Evolutionary conservation across 2,329 filamentous ascomycete genomes (phyloP), one percentile per base, ranked within the genome.

Genomic region (Penicillium griseofulvum): DNA sequence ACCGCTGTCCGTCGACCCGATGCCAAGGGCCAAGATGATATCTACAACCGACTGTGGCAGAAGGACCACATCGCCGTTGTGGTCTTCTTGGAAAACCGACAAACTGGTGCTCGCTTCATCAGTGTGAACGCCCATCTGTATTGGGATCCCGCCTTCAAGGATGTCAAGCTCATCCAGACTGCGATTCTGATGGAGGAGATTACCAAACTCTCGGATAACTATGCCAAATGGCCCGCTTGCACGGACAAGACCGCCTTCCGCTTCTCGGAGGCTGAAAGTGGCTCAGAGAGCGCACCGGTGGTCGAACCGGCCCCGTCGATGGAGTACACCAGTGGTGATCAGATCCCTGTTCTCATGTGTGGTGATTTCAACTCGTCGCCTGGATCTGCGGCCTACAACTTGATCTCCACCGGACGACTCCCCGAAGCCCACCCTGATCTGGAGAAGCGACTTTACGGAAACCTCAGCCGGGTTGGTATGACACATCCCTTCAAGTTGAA

Each of bases 41-140:
- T 97, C 54, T 97, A 96, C 82, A 99, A 99, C 73, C 89, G 94
- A 28, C 89, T 99, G 57, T 97, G 97, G 94, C 92, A 93, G 58
- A 91, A 94, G 76, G 94, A 99, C 80, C 93, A 97, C 71, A 96
- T 99, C 73, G 94, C 89, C 16, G 88, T 96, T 45, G 85, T 96
- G 45, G 86, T 89, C 53, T 96, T 97, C 78, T 85, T 99, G 59
- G 94, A 99, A 74, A 97, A 96, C 67, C 86, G 93, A 36, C 79
- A 84, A 57, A 97, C 93, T 0, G 94, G 94, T n/a, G 87, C 91
- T 14, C 87, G 94, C 54, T 79, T 97, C 68, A 96, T 99, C 60
- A 86, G 97, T 34, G 91, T 91, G 63, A 97, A 97, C 69, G 90
- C 90, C 5, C 94, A 99, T 78, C 81, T 97, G 49, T 95, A 91